These are phyloP conservation scores for Phytophthora tubulina DNA, from an alignment of 352 stramenopile genomes.

Conservation along the genomic window DNA sequence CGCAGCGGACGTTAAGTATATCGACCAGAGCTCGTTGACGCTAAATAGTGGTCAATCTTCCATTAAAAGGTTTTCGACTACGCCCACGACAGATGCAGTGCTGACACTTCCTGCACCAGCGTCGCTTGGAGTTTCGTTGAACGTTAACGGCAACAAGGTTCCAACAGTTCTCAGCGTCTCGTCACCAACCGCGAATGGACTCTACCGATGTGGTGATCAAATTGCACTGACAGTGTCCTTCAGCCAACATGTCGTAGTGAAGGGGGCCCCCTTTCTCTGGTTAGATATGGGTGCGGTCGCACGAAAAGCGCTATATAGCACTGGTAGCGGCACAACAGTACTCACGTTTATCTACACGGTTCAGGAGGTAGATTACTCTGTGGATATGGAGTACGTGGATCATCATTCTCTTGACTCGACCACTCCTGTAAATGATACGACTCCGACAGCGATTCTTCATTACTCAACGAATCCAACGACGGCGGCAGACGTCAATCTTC, in stretches of 20 bases:
- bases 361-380: constrained; percentile 75
- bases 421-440: constrained; percentile 34
- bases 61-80: constrained; percentile 88
- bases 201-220: constrained; percentile 76
- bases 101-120: constrained; percentile 62
- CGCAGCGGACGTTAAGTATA: constrained; percentile 63
- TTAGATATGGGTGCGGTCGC: constrained; percentile 65
- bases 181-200: constrained; percentile 50
- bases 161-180: constrained; percentile 67
- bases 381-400: constrained; percentile 85
- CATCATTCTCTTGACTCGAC: constrained; percentile 82
- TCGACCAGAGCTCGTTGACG: constrained; percentile 63
- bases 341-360: constrained; percentile 79
- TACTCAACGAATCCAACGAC: constrained; percentile 77
- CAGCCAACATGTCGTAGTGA: constrained; percentile 76
- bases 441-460: constrained; percentile 62
- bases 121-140: constrained; percentile 57
- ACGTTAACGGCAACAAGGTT: constrained; percentile 67
- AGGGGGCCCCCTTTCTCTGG: constrained; percentile 70
- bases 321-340: constrained; percentile 58
- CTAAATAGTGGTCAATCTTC: constrained; percentile 80
- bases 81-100: constrained; percentile 71
- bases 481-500: constrained; percentile 68
- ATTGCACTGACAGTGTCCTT: constrained; percentile 71
- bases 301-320: constrained; percentile 63